Evolutionary conservation across 2,329 filamentous ascomycete genomes (phyloP).

Genomic region (Penicillium paneum): DNA sequence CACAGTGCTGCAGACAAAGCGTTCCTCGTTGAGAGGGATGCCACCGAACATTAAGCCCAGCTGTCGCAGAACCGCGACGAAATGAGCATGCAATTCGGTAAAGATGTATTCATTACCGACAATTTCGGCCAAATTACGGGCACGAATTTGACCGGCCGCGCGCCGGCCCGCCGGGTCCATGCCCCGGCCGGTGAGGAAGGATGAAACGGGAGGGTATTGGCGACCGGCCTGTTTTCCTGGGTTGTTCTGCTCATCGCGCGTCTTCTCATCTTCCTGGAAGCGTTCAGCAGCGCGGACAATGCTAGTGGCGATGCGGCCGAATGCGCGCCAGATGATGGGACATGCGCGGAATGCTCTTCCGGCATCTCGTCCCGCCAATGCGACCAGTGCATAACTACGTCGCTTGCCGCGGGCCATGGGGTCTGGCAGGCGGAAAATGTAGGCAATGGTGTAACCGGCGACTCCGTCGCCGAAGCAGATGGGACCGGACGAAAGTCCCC

Average conservation of each 20-base stretch:
- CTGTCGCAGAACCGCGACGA: constrained; percentile 50
- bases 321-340: constrained; percentile 52
- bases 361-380: constrained; percentile 54
- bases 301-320: constrained; percentile 52
- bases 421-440: constrained; percentile 58
- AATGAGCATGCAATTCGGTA: constrained; percentile 55
- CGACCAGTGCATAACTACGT: constrained; percentile 57
- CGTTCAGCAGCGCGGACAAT: constrained; percentile 49
- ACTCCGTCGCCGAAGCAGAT: constrained; percentile 56
- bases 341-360: constrained; percentile 47
- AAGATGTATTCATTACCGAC: constrained; percentile 59
- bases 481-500: constrained; percentile 56
- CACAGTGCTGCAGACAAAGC: constrained; percentile 41
- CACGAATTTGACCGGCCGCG: constrained; percentile 53
- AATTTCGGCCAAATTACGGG: constrained; percentile 57
- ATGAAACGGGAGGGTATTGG: constrained; percentile 55
- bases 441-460: constrained; percentile 58
- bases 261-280: constrained; percentile 45
- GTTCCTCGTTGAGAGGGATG: constrained; percentile 42
- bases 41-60: constrained; percentile 48
- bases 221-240: constrained; percentile 29
- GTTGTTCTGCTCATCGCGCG: constrained; percentile 39
- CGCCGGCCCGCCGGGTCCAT: constrained; percentile 55
- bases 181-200: constrained; percentile 56
- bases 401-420: constrained; percentile 56